Conservation (phyloP, 2,329 filamentous ascomycete genomes). For the Fusarium sp. region DNA sequence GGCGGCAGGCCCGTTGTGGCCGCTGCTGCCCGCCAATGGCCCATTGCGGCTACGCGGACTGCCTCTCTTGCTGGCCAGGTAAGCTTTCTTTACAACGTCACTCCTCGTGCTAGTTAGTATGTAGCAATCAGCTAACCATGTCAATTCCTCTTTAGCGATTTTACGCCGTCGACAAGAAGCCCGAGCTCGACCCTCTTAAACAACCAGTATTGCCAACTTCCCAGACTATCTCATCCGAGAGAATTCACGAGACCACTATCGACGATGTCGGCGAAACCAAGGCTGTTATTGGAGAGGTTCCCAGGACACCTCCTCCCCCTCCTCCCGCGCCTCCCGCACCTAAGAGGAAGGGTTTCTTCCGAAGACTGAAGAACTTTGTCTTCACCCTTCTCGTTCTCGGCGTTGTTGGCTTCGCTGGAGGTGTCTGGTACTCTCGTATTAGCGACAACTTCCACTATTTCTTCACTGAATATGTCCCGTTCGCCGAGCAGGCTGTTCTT, state of each 20-base stretch:
- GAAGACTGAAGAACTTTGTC: slow-evolving; percentile 81
- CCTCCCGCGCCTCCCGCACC: slow-evolving; percentile 50
- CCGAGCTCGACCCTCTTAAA: slow-evolving; percentile 61
- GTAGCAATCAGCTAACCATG: slow-evolving; percentile 50
- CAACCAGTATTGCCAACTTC: slow-evolving; percentile 66
- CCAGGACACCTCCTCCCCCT: slow-evolving; percentile 49
- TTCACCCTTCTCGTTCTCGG: slow-evolving; percentile 82
- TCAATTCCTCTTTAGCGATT: slow-evolving; percentile 60
- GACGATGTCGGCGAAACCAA: slow-evolving; percentile 55
- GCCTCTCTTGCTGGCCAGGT: slow-evolving; percentile 50
- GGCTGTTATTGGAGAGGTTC: slow-evolving; percentile 54
- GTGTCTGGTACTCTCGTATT: slow-evolving; percentile 91
- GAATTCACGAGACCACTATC: slow-evolving; percentile 56
- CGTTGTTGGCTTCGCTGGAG: slow-evolving; percentile 83
- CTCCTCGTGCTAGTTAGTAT: slow-evolving; percentile 37
- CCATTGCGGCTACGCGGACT: slow-evolving; percentile 54
- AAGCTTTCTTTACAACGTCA: slow-evolving; percentile 54
- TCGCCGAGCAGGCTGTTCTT: slow-evolving; percentile 91
- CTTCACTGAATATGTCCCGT: slow-evolving; percentile 97
- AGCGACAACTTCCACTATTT: slow-evolving; percentile 99
- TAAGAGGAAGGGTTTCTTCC: slow-evolving; percentile 73
- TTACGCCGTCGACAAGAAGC: slow-evolving; percentile 68
- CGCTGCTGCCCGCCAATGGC: slow-evolving; percentile 70
- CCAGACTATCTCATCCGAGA: slow-evolving; percentile 64
- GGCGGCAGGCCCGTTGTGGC: slow-evolving; percentile 66